Evolutionary conservation across 2,329 filamentous ascomycete species (phyloP).

Genomic region (Paecilomyces niveus): DNA sequence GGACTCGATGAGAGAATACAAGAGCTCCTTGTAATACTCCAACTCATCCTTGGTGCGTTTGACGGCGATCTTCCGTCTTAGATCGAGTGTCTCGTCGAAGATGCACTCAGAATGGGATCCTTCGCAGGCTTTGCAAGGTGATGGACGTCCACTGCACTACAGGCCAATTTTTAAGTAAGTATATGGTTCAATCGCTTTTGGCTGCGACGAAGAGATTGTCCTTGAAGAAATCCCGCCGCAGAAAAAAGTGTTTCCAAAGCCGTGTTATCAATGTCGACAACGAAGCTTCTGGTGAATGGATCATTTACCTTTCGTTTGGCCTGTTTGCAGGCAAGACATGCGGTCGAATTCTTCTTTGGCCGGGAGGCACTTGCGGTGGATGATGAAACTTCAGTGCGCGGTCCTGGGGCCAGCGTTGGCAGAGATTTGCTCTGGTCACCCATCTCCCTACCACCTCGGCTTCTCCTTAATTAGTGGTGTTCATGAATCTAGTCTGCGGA

Average conservation of each 20-base stretch:
- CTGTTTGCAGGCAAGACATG: slow-evolving; percentile 27
- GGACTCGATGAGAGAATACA: slow-evolving; percentile 22
- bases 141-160: slow-evolving; percentile 27
- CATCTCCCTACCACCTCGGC: background rate
- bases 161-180: slow-evolving; percentile 4
- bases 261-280: background rate
- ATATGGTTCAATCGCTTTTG: background rate
- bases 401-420: slow-evolving; percentile 20
- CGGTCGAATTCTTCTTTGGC: slow-evolving; percentile 29
- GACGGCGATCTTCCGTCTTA: slow-evolving; percentile 29
- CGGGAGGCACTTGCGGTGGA: slow-evolving; percentile 15
- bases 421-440: slow-evolving; percentile 17
- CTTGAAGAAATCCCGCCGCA: background rate
- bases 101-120: slow-evolving; percentile 21
- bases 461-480: background rate
- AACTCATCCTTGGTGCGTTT: slow-evolving; percentile 29
- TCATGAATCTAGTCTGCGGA: background rate
- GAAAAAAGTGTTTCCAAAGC: background rate
- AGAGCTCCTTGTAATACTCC: slow-evolving; percentile 23
- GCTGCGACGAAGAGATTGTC: background rate
- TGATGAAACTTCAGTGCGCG: slow-evolving; percentile 12
- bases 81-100: slow-evolving; percentile 29
- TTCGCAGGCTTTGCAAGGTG: slow-evolving; percentile 30
- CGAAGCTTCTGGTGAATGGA: background rate
- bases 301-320: slow-evolving; percentile 28